Evolutionary conservation across 352 stramenopile species (phyloP), one percentile per base, ranked within the genome.

Genomic region (Globisporangium nodosum): DNA sequence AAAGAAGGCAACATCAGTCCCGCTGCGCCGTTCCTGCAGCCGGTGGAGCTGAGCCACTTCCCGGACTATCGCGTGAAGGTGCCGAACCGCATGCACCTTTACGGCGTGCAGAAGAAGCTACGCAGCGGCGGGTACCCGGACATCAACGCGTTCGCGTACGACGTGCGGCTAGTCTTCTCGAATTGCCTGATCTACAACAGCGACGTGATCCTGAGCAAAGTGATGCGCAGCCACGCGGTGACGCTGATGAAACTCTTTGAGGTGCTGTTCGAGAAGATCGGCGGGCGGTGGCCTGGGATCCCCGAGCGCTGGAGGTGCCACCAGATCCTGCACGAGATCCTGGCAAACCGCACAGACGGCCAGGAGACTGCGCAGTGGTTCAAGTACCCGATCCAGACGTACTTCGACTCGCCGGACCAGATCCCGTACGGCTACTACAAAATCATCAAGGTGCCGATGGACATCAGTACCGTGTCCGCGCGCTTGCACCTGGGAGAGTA

Each of bases 121-220:
- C 75, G 74, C 21, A 92, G 70, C 47, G 81, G 81, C 2, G 78
- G 80, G 24, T 94, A 94, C 54, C 27, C 71, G 16, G 80, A 69
- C 9, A 68, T 87, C 9, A 63, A 85, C 42, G 77, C 76, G 13
- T 94, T 92, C 70, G 85, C 83, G 11, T 63, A 76, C 49, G 85
- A 94, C 59, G 79, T 93, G 55, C 85, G 85, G 0, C 56, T 90
- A 21, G 85, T 94, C 52, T 94, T 94, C 52, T 89, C 85, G n/a
- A 94, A 94, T 62, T 94, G 85, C 31, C 69, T 94, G 46, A 76
- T 93, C 33, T 94, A 94, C 77, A 94, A 94, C 63, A 91, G 81
- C 52, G 85, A 94, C 52, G 83, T 92, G 37, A 70, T 92, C 12
- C 48, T 94, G 24, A 91, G 79, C 60, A 88, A 87, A 65, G 69